Conservation (phyloP, 1,284 basidiomycete species). For the Pyrrhoderma lamaoense region DNA sequence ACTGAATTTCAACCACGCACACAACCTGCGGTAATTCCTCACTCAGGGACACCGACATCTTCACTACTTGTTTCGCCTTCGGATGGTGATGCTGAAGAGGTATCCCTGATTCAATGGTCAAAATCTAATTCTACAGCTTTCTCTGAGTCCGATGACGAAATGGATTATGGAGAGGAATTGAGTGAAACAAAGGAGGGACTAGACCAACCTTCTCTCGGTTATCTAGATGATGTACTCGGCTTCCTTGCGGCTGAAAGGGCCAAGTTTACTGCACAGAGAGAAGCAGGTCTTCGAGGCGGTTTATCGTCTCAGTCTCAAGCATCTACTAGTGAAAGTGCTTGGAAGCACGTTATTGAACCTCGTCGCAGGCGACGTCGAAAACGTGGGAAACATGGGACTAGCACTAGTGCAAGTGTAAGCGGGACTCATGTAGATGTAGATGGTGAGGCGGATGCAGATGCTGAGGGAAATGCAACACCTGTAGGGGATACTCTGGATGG, state of each 20-base stretch:
- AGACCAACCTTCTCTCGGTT: constrained; percentile 50
- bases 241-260: constrained; percentile 63
- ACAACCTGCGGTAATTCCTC: constrained; percentile 14
- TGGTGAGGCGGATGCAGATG: constrained; percentile 12
- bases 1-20: constrained; percentile 39
- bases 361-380: constrained; percentile 47
- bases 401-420: constrained; percentile 9
- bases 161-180: constrained; percentile 8
- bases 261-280: constrained; percentile 36
- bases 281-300: constrained; percentile 21
- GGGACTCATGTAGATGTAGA: constrained; percentile 8
- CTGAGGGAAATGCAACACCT: constrained; percentile 12
- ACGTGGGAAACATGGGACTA: constrained; percentile 18
- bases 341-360: constrained; percentile 30
- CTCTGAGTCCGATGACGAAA: constrained; percentile 10
- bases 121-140: constrained; percentile 1
- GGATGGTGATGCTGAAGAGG: constrained; percentile 14
- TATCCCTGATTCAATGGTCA: constrained; percentile 11
- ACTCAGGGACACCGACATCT: constrained; percentile 21
- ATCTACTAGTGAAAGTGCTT: constrained; percentile 35
- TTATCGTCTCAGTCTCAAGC: constrained; percentile 21
- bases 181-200: constrained; percentile 6
- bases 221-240: constrained; percentile 53
- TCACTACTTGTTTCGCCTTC: constrained; percentile 15
- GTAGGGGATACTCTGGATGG: constrained; percentile 13